Evolutionary conservation across 2,329 filamentous ascomycete species (phyloP), one percentile per base, ranked within the genome.

Genomic region (Aphanocladium album): DNA sequence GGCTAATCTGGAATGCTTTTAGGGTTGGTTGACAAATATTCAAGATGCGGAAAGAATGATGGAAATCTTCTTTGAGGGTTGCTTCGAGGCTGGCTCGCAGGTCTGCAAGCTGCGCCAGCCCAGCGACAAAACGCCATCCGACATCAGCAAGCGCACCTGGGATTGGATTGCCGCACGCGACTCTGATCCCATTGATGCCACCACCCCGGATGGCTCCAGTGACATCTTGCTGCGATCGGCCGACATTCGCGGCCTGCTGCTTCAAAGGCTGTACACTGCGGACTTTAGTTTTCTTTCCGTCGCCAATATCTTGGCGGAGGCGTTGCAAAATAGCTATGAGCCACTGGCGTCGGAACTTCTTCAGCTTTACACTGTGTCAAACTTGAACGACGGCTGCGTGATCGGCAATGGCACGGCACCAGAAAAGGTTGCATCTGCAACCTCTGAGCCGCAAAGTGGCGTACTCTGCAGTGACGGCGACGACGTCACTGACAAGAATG

Each of bases 401-500:
- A 33, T 51, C 35, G 14, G n/a, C 46, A 35, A 58, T 8, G 11
- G 25, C 47, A 43, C 23, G 11, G 27, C 27, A 9, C 17, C 33
- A n/a, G 12, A 12, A 14, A 11, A 25, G 4, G 11, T 8, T 11
- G 4, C 17, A 7, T 19, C 8, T 9, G 30, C 5, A 2, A 19
- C 14, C 4, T 5, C 2, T 7, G 56, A 58, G n/a, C 14, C 45
- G 11, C 11, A 19, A 21, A 0, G 9, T 27, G 66, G 68, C 8
- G 65, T 76, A 5, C 50, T 71, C 21, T 78, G 76, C 65, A 64
- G 67, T 59, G 76, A 78, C 64, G 75, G 71, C 21, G 65, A 67
- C 4, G 60, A 68, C 55, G 58, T 68, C 35, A 62, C 63, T 6
- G 57, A 60, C 54, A 62, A 65, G 43, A 64, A 58, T 12, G 17